Evolutionary conservation across 169 alveolate species (phyloP).

Genomic region (Plasmodium coatneyi): DNA sequence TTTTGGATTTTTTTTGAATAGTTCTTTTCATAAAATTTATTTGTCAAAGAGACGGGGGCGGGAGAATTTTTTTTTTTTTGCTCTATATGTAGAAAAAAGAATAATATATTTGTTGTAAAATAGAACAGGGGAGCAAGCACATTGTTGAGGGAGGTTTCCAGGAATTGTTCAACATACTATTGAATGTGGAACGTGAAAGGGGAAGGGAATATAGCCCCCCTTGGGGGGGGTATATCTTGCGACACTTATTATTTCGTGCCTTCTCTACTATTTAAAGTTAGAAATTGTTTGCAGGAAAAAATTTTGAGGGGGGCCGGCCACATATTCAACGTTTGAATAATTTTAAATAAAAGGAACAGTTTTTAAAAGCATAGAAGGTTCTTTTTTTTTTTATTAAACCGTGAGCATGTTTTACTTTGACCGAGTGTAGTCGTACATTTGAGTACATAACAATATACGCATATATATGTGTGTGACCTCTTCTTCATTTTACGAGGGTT

Average conservation of each 20-base stretch:
- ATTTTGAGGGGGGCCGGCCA: too few relatives aligned
- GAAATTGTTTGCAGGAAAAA: neutral
- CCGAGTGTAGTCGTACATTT: neutral
- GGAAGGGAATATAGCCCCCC: too few relatives aligned
- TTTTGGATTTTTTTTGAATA: neutral
- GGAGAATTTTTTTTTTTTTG: neutral
- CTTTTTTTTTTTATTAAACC: neutral
- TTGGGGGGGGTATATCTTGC: too few relatives aligned
- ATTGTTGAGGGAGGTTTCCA: neutral
- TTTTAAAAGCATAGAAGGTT: too few relatives aligned
- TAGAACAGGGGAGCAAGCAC: neutral
- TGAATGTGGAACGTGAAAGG: too few relatives aligned
- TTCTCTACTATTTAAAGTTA: neutral
- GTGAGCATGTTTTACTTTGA: neutral
- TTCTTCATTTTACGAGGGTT: neutral
- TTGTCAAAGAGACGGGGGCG: neutral
- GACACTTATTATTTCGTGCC: neutral
- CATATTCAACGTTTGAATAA: neutral
- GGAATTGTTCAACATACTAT: neutral
- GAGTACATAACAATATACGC: neutral
- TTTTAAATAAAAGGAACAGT: too few relatives aligned
- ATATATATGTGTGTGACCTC: neutral
- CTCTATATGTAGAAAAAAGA: neutral
- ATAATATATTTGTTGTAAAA: neutral
- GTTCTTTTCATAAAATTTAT: neutral